A percentile compares a stretch with the other conserved stretches of the same genome.
phyloP scores from a whole-genome alignment of 1,139 yeast genomes.

The Pichia sp. region DNA sequence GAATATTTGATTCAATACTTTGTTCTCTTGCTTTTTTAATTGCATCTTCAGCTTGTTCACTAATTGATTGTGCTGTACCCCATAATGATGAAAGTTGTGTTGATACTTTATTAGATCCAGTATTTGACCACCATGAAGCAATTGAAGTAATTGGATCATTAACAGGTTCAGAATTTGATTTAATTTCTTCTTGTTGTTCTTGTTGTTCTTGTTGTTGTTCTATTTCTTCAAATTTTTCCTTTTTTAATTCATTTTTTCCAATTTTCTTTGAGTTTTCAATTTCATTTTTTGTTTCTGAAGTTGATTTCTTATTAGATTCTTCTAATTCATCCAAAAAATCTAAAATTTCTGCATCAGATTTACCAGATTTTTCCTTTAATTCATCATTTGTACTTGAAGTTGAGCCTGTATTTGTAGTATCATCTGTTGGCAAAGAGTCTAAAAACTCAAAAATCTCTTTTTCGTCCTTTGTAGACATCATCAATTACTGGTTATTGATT shows the following conservation, averaged over 20 bases:
- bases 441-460: constrained; percentile 88
- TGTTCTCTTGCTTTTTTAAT: constrained; percentile 35
- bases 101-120: constrained; percentile 70
- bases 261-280: not conserved
- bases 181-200: not conserved
- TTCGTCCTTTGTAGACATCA: constrained; percentile 35
- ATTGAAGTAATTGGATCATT: constrained; percentile 65
- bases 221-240: not conserved
- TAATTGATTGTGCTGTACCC: constrained; percentile 42
- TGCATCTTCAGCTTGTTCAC: constrained; percentile 34
- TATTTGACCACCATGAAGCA: constrained; percentile 74
- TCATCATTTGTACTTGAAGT: not conserved
- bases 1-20: constrained; percentile 28
- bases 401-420: constrained; percentile 11
- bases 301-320: constrained; percentile 11
- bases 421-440: constrained; percentile 61
- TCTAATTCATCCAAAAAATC: constrained; percentile 82
- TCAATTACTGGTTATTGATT: too few species aligned
- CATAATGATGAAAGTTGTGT: constrained; percentile 61
- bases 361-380: constrained; percentile 20
- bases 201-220: not conserved
- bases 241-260: not conserved
- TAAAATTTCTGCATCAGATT: constrained; percentile 65
- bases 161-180: constrained; percentile 22
- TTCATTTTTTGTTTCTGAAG: not conserved